Evolutionary conservation across 164 flowering plant genomes (phyloP).

Genomic region (Vitis riparia): DNA sequence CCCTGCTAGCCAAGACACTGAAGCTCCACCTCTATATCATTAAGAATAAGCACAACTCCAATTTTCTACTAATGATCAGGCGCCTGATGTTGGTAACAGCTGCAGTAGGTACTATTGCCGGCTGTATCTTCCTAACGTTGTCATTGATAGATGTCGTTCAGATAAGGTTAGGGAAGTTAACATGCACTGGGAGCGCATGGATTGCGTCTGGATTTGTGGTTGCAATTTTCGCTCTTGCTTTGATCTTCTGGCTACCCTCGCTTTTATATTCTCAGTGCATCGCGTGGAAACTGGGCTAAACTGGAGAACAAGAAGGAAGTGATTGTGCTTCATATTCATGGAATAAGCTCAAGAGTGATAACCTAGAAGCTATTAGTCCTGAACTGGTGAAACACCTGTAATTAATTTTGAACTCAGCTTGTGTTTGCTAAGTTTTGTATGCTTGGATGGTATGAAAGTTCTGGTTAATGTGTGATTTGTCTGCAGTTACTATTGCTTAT

Average conservation of each 20-base stretch:
- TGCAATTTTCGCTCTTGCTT: not conserved
- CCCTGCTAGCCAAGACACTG: conserved; percentile 6
- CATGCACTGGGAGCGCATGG: not conserved
- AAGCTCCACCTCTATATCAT: conserved; percentile 1
- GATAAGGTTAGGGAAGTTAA: conserved; percentile 8
- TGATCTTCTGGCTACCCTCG: not conserved
- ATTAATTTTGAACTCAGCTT: too few species aligned
- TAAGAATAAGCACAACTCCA: not conserved
- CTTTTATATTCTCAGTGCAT: too few species aligned
- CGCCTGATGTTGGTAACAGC: not conserved
- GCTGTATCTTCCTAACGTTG: not conserved
- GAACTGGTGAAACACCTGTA: too few species aligned
- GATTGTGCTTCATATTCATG: too few species aligned
- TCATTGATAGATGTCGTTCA: conserved; percentile 12
- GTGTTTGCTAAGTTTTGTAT: too few species aligned
- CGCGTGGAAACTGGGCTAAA: too few species aligned
- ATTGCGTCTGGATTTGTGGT: not conserved
- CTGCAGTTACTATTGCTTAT: too few species aligned
- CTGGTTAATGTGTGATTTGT: too few species aligned
- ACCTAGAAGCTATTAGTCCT: too few species aligned
- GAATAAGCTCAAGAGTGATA: too few species aligned
- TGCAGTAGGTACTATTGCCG: not conserved
- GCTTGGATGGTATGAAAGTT: too few species aligned
- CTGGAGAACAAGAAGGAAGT: too few species aligned
- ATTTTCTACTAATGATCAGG: not conserved